A percentile compares a stretch with the other conserved stretches of the same genome.
phyloP scores from a whole-genome alignment of 2,329 filamentous ascomycete species.

The Raffaelea deltoideospora region DNA sequence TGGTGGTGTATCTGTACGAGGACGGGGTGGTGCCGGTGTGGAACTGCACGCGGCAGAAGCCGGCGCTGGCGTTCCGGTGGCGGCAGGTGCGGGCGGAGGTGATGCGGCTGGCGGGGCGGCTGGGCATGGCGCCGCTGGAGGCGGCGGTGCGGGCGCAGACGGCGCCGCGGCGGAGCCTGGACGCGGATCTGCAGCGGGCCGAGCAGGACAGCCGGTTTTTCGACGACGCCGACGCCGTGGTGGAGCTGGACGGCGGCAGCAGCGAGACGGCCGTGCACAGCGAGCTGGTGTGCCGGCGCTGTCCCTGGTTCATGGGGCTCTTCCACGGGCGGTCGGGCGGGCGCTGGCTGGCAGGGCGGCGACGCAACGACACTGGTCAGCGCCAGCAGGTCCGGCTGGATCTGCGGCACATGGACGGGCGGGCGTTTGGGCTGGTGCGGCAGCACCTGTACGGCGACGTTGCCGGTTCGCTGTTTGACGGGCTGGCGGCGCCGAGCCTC shows the following conservation, averaged over 20 bases:
- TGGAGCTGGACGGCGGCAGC: constrained; percentile 63
- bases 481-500: constrained; percentile 56
- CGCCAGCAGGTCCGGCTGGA: constrained; percentile 63
- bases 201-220: constrained; percentile 57
- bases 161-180: constrained; percentile 45
- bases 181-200: constrained; percentile 55
- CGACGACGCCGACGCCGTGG: constrained; percentile 60
- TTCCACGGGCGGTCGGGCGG: constrained; percentile 81
- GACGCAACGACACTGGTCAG: too few species aligned
- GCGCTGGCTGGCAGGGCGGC: constrained; percentile 63
- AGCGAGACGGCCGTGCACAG: constrained; percentile 64
- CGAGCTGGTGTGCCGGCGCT: constrained; percentile 63
- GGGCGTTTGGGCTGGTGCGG: constrained; percentile 65
- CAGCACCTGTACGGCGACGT: constrained; percentile 72
- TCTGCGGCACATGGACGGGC: constrained; percentile 60
- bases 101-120: constrained; percentile 51
- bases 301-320: constrained; percentile 81
- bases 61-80: constrained; percentile 54
- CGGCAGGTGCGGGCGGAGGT: constrained; percentile 69
- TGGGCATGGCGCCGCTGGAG: constrained; percentile 61
- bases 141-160: constrained; percentile 62
- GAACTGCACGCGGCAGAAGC: constrained; percentile 58
- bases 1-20: constrained; percentile 67
- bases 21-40: constrained; percentile 73
- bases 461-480: too few species aligned